These are phyloP conservation scores for Dipteronia sinensis DNA, from an alignment of 345 rosid genomes.

Conservation along the genomic window DNA sequence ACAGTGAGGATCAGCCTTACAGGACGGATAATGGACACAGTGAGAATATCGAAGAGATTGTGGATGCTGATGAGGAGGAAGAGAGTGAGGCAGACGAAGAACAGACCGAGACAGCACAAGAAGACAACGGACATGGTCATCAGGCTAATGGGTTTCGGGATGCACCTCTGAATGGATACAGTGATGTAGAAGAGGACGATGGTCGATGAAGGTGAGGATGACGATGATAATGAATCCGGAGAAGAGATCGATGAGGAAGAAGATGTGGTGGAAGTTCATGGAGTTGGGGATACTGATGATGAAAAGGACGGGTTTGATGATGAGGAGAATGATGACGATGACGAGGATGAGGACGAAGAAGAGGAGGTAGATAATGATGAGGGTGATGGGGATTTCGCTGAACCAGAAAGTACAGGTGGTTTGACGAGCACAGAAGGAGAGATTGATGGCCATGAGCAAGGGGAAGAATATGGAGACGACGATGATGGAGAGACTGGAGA, in stretches of 20 bases:
- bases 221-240: constrained; percentile 47
- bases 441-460: constrained; percentile 83
- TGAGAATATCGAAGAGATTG: constrained; percentile 51
- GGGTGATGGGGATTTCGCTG: constrained; percentile 37
- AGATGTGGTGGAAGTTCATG: constrained; percentile 54
- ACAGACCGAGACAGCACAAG: constrained; percentile 45
- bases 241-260: constrained; percentile 56
- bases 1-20: constrained; percentile 54
- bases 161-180: constrained; percentile 26
- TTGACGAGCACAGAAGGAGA: constrained; percentile 57
- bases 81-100: constrained; percentile 78
- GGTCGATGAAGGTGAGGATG: constrained; percentile 51
- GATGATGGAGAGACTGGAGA: constrained; percentile 72
- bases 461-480: constrained; percentile 64
- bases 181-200: constrained; percentile 45
- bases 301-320: constrained; percentile 42
- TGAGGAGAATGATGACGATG: constrained; percentile 53
- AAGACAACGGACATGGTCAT: constrained; percentile 35
- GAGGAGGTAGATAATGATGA: constrained; percentile 65
- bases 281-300: constrained; percentile 46
- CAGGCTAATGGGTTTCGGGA: constrained; percentile 50
- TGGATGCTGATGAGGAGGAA: constrained; percentile 64
- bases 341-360: constrained; percentile 54
- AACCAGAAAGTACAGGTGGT: constrained; percentile 45
- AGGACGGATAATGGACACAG: constrained; percentile 57